These are phyloP conservation scores for Pythium rhizo-oryzae DNA, from an alignment of 352 stramenopile species.

Conservation along the genomic window DNA sequence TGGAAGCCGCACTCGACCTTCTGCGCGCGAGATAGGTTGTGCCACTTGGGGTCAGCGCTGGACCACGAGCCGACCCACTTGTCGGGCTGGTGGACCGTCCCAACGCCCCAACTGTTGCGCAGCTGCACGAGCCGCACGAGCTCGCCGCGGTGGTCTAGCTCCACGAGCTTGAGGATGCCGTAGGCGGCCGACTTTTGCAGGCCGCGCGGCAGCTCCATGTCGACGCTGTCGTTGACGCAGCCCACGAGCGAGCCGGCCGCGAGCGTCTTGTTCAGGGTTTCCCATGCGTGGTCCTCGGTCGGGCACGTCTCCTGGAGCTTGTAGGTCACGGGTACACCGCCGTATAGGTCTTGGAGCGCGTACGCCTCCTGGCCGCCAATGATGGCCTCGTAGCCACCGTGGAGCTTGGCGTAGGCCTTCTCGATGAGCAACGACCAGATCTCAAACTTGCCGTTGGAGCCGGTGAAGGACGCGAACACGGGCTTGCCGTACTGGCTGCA, in stretches of 20 bases:
- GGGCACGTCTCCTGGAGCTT: slow-evolving; percentile 67
- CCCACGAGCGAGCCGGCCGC: slow-evolving; percentile 69
- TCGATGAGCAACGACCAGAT: slow-evolving; percentile 94
- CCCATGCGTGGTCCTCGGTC: slow-evolving; percentile 62
- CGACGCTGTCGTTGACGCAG: slow-evolving; percentile 71
- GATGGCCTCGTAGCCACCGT: slow-evolving; percentile 90
- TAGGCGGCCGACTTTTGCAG: slow-evolving; percentile 75
- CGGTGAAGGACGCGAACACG: slow-evolving; percentile 84
- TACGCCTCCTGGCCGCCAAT: slow-evolving; percentile 86
- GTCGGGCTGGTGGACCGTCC: slow-evolving; percentile 55
- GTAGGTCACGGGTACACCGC: slow-evolving; percentile 66
- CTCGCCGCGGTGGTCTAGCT: slow-evolving; percentile 65
- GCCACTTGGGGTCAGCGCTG: slow-evolving; percentile 69
- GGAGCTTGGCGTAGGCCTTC: slow-evolving; percentile 95
- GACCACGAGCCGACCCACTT: slow-evolving; percentile 79
- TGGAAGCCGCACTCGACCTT: slow-evolving; percentile 81
- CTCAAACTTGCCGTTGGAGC: slow-evolving; percentile 85
- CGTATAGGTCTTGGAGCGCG: slow-evolving; percentile 77
- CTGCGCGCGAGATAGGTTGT: slow-evolving; percentile 67
- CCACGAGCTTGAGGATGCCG: slow-evolving; percentile 75
- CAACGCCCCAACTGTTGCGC: slow-evolving; percentile 82
- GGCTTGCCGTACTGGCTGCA: slow-evolving; percentile 83
- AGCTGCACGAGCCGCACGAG: slow-evolving; percentile 66
- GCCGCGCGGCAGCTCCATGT: slow-evolving; percentile 60
- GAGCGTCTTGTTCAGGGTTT: slow-evolving; percentile 46